phyloP scores from a whole-genome alignment of 192 early-diverging fungal species.

The Paraglomus brasilianum region DNA sequence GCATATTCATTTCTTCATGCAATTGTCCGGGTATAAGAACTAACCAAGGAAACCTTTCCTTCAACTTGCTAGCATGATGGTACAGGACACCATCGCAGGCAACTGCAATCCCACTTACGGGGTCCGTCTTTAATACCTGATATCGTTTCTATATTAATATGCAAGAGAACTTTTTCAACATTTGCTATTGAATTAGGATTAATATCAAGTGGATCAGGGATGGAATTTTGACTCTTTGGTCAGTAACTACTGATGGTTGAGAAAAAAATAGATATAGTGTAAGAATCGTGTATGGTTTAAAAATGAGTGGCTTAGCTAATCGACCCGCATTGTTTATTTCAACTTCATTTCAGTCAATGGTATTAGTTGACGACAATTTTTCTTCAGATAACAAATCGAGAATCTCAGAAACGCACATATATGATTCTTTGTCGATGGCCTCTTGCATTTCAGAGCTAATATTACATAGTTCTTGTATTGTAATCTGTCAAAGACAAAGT shows the following conservation, averaged over 20 bases:
- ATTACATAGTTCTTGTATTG: constrained; percentile 14
- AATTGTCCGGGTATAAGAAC: constrained; percentile 19
- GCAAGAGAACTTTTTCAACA: constrained; percentile 21
- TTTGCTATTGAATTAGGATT: constrained; percentile 17
- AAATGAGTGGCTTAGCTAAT: neutral
- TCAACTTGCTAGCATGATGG: constrained; percentile 9
- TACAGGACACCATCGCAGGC: constrained; percentile 18
- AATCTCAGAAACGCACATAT: constrained; percentile 2
- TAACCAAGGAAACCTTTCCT: neutral
- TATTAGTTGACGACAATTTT: constrained; percentile 18
- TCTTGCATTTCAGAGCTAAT: neutral
- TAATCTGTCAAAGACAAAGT: constrained; percentile 8
- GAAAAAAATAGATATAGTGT: neutral
- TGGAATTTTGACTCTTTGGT: constrained; percentile 2
- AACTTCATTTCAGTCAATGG: neutral
- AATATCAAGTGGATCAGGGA: constrained; percentile 16
- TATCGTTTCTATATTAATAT: constrained; percentile 17
- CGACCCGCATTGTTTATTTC: neutral
- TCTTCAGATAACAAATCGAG: constrained; percentile 3
- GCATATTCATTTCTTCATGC: constrained; percentile 19
- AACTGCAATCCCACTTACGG: constrained; percentile 6
- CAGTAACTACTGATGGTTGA: neutral
- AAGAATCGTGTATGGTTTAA: constrained; percentile 19
- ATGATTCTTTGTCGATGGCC: neutral
- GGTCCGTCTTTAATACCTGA: constrained; percentile 18